Base-by-base conservation (phyloP, 306 rosid genomes). In the Benincasa hispida region DNA sequence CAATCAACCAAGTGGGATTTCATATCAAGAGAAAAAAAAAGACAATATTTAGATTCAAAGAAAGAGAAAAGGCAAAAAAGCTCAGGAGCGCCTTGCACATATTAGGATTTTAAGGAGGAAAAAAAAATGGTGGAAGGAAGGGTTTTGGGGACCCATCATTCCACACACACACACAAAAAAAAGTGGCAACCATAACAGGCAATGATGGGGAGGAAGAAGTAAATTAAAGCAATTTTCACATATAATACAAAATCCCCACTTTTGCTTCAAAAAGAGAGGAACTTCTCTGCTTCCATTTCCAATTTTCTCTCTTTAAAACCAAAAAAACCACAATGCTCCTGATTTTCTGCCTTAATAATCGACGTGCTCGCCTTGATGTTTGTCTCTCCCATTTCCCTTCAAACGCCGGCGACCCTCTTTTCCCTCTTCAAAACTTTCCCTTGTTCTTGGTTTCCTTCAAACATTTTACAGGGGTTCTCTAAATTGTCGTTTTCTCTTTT, bases 291-390 rank as follows among this genome's bases (percentile, higher is more conserved):
- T 53, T 53, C 19, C 54, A 48, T 10, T 61, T 30, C 15, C 15
- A 3, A 41, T 30, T 75, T 82, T 72, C 30, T 51, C 15, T 51
- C 21, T 22, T 76, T 18, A 55, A 13, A 81, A 59, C 2, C 21
- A 69, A 76, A 69, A 76, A 79, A 79, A 61, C 3, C 24, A 78
- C 73, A 78, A 53, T 67, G 81, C 79, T 34, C 87, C 85, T 79
- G 82, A 87, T 72, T 92, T 79, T 63, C 77, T 75, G 79, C 61
- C 79, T 47, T 30, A 72, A 77, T 80, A 72, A 78, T 79, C 77
- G 78, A 86, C 83, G 89, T 83, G 91, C 87, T 66, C 37, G 69
- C 86, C 89, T 75, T 78, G 41, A 74, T 84, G 86, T 41, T 56
- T 72, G 88, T 74, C 80, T 70, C 65, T 63, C 79, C 79, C 35